phyloP scores from a whole-genome alignment of 2,329 filamentous ascomycete species.

The Madurella fahalii region DNA sequence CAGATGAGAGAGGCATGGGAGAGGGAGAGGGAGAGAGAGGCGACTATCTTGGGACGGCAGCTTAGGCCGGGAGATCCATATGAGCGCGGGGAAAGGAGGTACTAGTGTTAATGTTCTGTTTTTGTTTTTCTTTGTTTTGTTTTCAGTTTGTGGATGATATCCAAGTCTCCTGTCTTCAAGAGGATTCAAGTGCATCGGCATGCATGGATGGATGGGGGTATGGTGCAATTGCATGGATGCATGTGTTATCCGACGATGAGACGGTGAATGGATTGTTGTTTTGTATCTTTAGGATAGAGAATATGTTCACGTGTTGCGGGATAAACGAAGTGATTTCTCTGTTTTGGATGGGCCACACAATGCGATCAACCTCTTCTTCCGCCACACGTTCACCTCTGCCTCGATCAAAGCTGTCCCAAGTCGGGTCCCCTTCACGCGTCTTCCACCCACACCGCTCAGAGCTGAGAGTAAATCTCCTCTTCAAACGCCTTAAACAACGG shows the following conservation, averaged over 20 bases:
- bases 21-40: neutral
- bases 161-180: neutral
- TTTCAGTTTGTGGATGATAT: neutral
- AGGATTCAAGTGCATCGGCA: no score
- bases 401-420: neutral
- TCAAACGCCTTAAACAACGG: conserved; percentile 21
- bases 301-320: no score
- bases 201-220: no score
- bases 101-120: neutral
- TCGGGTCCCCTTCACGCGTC: neutral
- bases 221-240: neutral
- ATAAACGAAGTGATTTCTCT: no score
- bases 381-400: no score
- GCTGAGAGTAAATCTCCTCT: conserved; percentile 17
- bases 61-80: neutral
- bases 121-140: neutral
- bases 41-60: neutral
- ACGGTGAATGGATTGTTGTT: neutral
- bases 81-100: neutral
- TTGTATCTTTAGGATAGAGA: neutral
- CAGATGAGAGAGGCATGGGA: conserved; percentile 13
- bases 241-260: neutral
- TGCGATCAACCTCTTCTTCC: no score
- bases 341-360: no score
- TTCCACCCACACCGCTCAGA: neutral